Evolutionary conservation across 192 early-diverging fungal species (phyloP).

Genomic region (Coemansia aciculifera): DNA sequence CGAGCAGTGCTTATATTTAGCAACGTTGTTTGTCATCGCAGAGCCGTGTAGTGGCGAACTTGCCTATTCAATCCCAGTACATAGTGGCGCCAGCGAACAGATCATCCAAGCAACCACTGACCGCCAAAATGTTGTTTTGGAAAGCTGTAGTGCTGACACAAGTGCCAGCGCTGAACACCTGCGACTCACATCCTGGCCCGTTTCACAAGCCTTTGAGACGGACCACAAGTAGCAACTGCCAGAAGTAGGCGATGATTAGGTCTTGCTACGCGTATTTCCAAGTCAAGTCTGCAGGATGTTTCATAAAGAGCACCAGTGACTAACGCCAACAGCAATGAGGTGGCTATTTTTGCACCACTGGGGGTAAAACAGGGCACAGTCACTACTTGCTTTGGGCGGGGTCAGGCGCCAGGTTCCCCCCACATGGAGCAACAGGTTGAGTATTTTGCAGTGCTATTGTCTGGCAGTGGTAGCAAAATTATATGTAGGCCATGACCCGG

Average conservation of each 20-base stretch:
- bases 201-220: constrained; percentile 6
- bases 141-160: constrained; percentile 3
- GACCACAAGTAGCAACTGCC: not conserved
- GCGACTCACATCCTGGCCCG: constrained; percentile 1
- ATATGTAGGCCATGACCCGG: not conserved
- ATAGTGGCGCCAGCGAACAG: not conserved
- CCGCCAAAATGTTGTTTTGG: not conserved
- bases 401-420: constrained; percentile 1
- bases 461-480: not conserved
- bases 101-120: not conserved
- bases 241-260: not conserved
- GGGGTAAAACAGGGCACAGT: constrained; percentile 5
- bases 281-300: not conserved
- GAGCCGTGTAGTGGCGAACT: not conserved
- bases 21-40: not conserved
- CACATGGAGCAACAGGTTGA: not conserved
- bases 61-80: not conserved
- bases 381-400: not conserved
- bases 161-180: not conserved
- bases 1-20: not conserved
- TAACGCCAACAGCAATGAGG: not conserved
- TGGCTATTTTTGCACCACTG: constrained; percentile 3
- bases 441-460: not conserved
- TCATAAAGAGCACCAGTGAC: not conserved
- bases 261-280: not conserved